Conservation (phyloP, 2,329 filamentous ascomycete genomes). For the Pleurostoma richardsiae region DNA sequence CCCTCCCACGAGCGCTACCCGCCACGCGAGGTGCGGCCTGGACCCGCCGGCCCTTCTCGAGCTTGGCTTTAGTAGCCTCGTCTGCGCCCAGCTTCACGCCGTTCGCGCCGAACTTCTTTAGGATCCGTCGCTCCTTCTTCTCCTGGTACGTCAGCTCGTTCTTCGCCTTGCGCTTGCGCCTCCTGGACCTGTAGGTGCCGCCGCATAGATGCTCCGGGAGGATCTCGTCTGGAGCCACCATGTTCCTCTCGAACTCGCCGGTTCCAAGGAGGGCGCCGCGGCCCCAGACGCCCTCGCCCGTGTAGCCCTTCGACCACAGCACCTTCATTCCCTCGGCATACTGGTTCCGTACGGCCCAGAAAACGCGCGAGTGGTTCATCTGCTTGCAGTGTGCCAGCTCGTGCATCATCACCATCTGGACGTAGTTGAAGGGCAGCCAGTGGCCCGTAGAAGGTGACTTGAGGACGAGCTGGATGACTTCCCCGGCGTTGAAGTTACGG, state of each 20-base stretch:
- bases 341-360: constrained; percentile 73
- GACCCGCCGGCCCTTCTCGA: constrained; percentile 62
- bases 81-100: constrained; percentile 68
- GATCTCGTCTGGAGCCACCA: constrained; percentile 45
- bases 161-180: constrained; percentile 49
- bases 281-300: constrained; percentile 81
- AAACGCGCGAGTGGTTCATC: constrained; percentile 81
- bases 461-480: constrained; percentile 80
- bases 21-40: constrained; percentile 69
- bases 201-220: constrained; percentile 73
- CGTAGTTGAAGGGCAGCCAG: constrained; percentile 79
- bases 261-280: constrained; percentile 58
- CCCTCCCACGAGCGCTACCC: constrained; percentile 66
- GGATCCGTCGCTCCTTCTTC: constrained; percentile 64
- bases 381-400: constrained; percentile 84
- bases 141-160: constrained; percentile 62
- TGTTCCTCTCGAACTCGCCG: constrained; percentile 53
- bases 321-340: constrained; percentile 67
- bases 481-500: constrained; percentile 86
- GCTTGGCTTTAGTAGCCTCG: constrained; percentile 55
- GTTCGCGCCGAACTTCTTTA: constrained; percentile 71
- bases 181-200: constrained; percentile 64
- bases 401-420: constrained; percentile 96
- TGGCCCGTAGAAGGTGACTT: constrained; percentile 54
- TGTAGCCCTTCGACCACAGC: constrained; percentile 67